Percentiles rank a stretch among this genome's conserved stretches.
phyloP scores from a whole-genome alignment of 1,284 basidiomycete species.

The Cerioporus squamosus region DNA sequence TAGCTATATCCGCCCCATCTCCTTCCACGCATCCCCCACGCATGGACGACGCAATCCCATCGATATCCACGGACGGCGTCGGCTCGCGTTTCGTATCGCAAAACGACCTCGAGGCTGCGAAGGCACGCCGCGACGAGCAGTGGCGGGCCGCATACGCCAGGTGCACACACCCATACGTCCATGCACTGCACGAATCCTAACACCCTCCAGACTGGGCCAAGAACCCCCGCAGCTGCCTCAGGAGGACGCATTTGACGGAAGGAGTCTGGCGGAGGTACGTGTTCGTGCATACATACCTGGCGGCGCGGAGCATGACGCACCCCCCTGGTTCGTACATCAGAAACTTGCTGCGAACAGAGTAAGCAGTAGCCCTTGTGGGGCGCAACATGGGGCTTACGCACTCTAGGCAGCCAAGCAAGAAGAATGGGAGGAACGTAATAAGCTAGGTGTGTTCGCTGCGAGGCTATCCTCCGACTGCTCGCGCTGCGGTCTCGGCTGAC shows the following conservation, averaged over 20 bases:
- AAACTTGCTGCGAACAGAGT: constrained; percentile 86
- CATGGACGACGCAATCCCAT: constrained; percentile 59
- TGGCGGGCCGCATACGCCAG: constrained; percentile 94
- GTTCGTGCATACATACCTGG: constrained; percentile 39
- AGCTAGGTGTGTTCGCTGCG: constrained; percentile 65
- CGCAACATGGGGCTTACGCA: constrained; percentile 27
- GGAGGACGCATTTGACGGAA: constrained; percentile 82
- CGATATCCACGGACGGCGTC: constrained; percentile 66
- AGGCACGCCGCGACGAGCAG: constrained; percentile 78
- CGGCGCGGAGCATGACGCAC: constrained; percentile 18
- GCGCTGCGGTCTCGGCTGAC: constrained; percentile 1
- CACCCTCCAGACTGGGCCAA: constrained; percentile 70
- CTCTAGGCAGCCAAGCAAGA: constrained; percentile 84
- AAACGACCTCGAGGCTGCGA: constrained; percentile 80
- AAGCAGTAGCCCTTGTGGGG: constrained; percentile 31
- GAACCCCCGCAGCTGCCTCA: constrained; percentile 81
- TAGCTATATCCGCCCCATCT: background rate
- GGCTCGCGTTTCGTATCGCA: constrained; percentile 83
- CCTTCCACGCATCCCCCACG: background rate
- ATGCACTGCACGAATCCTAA: constrained; percentile 20
- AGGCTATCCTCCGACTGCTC: constrained; percentile 4
- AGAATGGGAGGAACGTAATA: constrained; percentile 93
- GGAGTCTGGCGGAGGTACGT: constrained; percentile 88
- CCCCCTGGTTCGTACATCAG: constrained; percentile 37
- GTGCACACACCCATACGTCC: constrained; percentile 39